These are phyloP conservation scores for Flaveria trinervia DNA, from an alignment of 129 eudicot species.

Conservation along the genomic window DNA sequence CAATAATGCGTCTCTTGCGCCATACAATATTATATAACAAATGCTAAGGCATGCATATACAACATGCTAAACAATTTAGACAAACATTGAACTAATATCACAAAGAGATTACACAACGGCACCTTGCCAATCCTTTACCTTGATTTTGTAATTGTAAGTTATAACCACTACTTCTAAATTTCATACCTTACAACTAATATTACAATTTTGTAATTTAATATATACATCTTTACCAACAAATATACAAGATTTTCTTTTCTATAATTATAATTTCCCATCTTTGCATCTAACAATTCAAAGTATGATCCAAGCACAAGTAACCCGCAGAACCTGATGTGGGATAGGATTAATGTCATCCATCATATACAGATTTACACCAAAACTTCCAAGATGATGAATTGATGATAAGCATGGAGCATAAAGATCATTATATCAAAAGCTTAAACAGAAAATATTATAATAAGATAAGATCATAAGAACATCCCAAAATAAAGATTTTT, in stretches of 20 bases:
- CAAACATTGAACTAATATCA: neutral
- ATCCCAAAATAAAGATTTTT: conserved; percentile 11
- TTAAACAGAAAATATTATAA: neutral
- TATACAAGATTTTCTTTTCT: neutral
- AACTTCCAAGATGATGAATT: neutral
- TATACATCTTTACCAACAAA: neutral
- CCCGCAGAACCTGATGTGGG: neutral
- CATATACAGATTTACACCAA: neutral
- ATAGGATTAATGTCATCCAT: conserved; percentile 7
- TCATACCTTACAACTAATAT: neutral
- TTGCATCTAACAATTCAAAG: neutral
- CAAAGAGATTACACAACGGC: neutral
- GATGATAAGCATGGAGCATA: conserved; percentile 11
- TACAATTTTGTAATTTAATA: neutral
- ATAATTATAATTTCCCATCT: neutral
- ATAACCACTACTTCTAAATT: neutral
- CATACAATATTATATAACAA: neutral
- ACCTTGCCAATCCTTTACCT: neutral
- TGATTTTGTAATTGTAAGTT: neutral
- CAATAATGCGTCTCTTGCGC: neutral
- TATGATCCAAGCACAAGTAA: neutral
- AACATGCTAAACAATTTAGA: neutral
- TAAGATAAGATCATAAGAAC: neutral
- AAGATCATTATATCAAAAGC: neutral
- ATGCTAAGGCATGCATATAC: neutral